A percentile compares a stretch with the other conserved stretches of the same genome.
These are phyloP conservation scores for Aspergillus mulundensis DNA, from an alignment of 495 filamentous ascomycete genomes.

Conservation along the genomic window DNA sequence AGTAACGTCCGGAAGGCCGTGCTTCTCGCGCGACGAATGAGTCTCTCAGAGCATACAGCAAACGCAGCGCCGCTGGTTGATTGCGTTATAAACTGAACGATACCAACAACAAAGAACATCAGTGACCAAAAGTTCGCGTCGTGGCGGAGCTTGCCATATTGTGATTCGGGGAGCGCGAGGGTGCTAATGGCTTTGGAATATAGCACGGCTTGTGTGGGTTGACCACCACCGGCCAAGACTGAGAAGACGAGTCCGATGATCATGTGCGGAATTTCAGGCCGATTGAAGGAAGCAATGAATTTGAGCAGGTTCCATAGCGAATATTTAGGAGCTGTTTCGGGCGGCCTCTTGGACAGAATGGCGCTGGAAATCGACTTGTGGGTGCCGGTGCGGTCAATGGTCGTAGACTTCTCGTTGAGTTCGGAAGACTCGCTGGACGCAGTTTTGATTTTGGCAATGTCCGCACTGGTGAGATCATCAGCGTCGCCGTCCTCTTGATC, in stretches of 20 bases:
- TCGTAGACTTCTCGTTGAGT: conserved; percentile 22
- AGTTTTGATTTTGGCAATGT: conserved; percentile 29
- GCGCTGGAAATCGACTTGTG: conserved; percentile 72
- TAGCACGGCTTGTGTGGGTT: conserved; percentile 85
- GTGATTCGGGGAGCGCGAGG: conserved; percentile 46
- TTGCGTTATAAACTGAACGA: conserved; percentile 70
- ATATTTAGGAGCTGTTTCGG: conserved; percentile 54
- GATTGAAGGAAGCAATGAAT: conserved; percentile 80
- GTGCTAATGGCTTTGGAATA: conserved; percentile 82
- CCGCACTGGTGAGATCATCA: conserved; percentile 22
- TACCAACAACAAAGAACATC: conserved; percentile 94
- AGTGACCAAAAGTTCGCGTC: conserved; percentile 83
- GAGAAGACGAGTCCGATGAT: conserved; percentile 70
- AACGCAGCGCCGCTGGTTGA: conserved; percentile 68
- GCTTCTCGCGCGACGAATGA: conserved; percentile 78
- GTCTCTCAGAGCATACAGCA: conserved; percentile 75
- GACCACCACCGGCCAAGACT: conserved; percentile 75
- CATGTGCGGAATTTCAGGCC: conserved; percentile 68
- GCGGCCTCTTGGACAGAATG: conserved; percentile 52
- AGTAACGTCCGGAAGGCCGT: conserved; percentile 79
- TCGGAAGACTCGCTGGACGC: conserved; percentile 26
- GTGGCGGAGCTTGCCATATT: conserved; percentile 52
- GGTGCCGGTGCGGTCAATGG: conserved; percentile 49
- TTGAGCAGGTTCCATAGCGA: conserved; percentile 80
- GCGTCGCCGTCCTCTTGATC: conserved; percentile 32